Base-by-base conservation (phyloP, 208 protist genomes). In the Acanthamoeba divionensis region DNA sequence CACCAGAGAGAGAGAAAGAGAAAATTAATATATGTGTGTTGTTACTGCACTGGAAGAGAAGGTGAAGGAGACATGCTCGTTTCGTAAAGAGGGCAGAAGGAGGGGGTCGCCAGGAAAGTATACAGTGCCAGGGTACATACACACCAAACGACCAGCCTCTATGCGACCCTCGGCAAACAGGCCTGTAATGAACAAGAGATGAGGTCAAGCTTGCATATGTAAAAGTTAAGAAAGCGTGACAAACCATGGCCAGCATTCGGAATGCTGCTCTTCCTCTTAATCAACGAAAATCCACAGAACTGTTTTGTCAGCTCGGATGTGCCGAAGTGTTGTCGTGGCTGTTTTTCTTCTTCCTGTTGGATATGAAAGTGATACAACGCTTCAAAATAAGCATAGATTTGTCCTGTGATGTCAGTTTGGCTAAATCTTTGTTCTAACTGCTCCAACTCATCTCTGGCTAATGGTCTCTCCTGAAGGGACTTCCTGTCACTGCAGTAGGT, bases 181-280 rank as follows among this genome's bases (percentile, higher is more conserved):
- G 36, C 69, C 69, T 79, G 66, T 7, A 48, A 9, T 5, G 24
- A 29, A 48, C 6, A 29, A 3, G n/a, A 6, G 62, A 6, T 6
- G n/a, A 6, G 8, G 7, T 26, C 44, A 36, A 69, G 24, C 0
- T n/a, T 29, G 15, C 15, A 69, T 24, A 4, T 12, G 21, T 18
- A 67, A 12, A 69, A 29, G 44, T 10, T 0, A 8, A 69, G 7
- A n/a, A 24, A 10, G 7, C 21, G 3, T 13, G 26, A 29, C 8
- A 10, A 44, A 79, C 69, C 69, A 18, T 79, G 69, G 2, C 69
- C 69, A 1, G 69, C 69, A 15, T 54, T 29, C 26, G 69, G 69
- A 6, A 79, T 31, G 33, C 45, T 79, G 69, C 69, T 79, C 44
- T 48, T 79, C 31, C 69, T 41, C 69, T 79, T 79, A 29, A 54